A percentile compares a stretch with the other conserved stretches of the same genome.
Evolutionary conservation across 345 rosid species (phyloP).

Genomic region (Orychophragmus violaceus): DNA sequence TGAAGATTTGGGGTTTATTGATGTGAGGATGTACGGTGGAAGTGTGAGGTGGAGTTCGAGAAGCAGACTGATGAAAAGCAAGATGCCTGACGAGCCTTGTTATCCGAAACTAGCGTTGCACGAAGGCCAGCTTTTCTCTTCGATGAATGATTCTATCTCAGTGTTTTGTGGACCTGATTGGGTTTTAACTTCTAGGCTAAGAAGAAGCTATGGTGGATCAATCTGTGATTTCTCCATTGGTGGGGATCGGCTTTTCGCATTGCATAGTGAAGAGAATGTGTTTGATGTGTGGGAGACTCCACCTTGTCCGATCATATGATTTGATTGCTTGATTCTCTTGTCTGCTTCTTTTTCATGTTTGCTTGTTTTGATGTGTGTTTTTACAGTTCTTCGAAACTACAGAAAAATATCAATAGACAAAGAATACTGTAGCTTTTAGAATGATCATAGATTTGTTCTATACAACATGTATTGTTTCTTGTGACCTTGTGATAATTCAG

Average conservation of each 20-base stretch:
- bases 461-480: slow-evolving; percentile 3
- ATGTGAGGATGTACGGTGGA: slow-evolving; percentile 58
- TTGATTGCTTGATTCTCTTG: background rate
- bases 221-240: slow-evolving; percentile 90
- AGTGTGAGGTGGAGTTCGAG: slow-evolving; percentile 95
- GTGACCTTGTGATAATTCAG: background rate
- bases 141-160: slow-evolving; percentile 87
- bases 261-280: slow-evolving; percentile 89
- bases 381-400: slow-evolving; percentile 16
- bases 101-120: slow-evolving; percentile 84
- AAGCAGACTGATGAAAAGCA: slow-evolving; percentile 78
- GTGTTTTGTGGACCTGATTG: slow-evolving; percentile 88
- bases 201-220: slow-evolving; percentile 69
- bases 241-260: slow-evolving; percentile 85
- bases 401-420: slow-evolving; percentile 10
- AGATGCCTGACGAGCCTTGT: slow-evolving; percentile 85
- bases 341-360: slow-evolving; percentile 11
- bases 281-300: slow-evolving; percentile 93
- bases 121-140: slow-evolving; percentile 81
- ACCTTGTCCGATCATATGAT: slow-evolving; percentile 60
- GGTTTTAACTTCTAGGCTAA: slow-evolving; percentile 75
- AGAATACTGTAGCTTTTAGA: slow-evolving; percentile 5
- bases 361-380: slow-evolving; percentile 18
- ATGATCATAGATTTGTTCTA: slow-evolving; percentile 14
- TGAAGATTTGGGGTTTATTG: slow-evolving; percentile 93